Evolutionary conservation across 768 basidiomycete species (phyloP), one percentile per base, ranked within the genome.

Genomic region (Boletus reticuloceps): DNA sequence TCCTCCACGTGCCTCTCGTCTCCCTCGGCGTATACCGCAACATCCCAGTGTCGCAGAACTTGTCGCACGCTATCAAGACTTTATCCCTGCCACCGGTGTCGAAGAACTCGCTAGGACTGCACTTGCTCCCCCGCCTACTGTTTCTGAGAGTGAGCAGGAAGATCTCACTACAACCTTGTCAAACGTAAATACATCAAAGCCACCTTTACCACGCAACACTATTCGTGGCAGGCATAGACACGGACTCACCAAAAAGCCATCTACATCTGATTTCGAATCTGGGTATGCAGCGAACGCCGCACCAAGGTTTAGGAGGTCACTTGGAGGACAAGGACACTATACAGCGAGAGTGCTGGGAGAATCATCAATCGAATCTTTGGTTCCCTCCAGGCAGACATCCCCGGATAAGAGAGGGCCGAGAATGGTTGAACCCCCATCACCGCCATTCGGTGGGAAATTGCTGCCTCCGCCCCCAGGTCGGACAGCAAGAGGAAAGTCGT

Each of bases 201-300:
- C 60, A 12, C 68, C 71, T 36, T 61, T 51, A 16, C 55, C 64
- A 12, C 80, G 79, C 17, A 72, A 65, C 16, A 65, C 76, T 6
- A 51, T 74, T 19, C 79, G 83, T 37, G 76, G 75, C 34, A 77
- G 81, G 54, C 82, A 83, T 62, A 67, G 55, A 55, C 80, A 77
- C 38, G 61, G 77, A 44, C 71, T 79, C 41, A 63, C 72, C 14
- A 80, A 76, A 65, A 84, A 83, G 58, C 72, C 82, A 38, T 86
- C 87, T 10, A 77, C 78, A 11, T 95, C 94, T 7, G 94, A 96
- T 66, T 92, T 92, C 51, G 94, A 96, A 72, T 84, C 89, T 53
- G 85, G 94, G 45, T 96, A 95, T 72, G 93, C 94, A 5, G 90
- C 87, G n/a, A 94, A 94, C 65, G 85, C 94, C 54, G 93, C 91